Conservation (phyloP, 805 yeast genomes). For the Myxozyma melibiosi region DNA sequence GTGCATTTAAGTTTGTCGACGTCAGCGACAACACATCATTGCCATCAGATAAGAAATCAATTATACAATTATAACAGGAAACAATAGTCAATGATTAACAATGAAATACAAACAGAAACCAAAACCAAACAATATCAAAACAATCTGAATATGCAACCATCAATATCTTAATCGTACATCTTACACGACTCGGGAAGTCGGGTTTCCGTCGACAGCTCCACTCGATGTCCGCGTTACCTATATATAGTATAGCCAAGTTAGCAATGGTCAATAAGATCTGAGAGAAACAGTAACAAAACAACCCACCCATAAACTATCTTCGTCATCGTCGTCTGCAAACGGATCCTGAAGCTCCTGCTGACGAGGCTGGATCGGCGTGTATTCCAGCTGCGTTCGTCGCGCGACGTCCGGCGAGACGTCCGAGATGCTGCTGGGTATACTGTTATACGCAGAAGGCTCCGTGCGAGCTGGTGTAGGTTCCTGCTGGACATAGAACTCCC, state of each 20-base stretch:
- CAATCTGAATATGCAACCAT: too few species aligned
- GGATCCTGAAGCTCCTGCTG: conserved; percentile 10
- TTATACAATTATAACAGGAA: too few species aligned
- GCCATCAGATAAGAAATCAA: too few species aligned
- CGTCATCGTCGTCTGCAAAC: conserved; percentile 14
- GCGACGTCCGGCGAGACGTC: background rate
- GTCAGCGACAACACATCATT: too few species aligned
- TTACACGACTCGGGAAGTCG: too few species aligned
- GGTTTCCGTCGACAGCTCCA: too few species aligned
- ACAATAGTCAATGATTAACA: too few species aligned
- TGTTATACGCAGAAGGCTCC: background rate
- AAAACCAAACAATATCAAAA: too few species aligned
- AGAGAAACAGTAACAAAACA: background rate
- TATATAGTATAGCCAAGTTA: too few species aligned
- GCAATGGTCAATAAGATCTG: background rate
- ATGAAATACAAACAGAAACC: too few species aligned
- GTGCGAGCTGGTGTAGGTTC: background rate
- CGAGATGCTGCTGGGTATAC: background rate
- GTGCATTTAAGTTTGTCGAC: too few species aligned
- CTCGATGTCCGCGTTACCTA: background rate
- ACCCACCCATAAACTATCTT: conserved; percentile 15
- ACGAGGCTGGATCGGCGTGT: background rate
- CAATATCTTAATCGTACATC: too few species aligned
- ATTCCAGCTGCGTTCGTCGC: conserved; percentile 1
- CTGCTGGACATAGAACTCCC: conserved; percentile 21